Conservation (phyloP, 1,139 yeast species). For the Geotrichum phurueaensis region DNA sequence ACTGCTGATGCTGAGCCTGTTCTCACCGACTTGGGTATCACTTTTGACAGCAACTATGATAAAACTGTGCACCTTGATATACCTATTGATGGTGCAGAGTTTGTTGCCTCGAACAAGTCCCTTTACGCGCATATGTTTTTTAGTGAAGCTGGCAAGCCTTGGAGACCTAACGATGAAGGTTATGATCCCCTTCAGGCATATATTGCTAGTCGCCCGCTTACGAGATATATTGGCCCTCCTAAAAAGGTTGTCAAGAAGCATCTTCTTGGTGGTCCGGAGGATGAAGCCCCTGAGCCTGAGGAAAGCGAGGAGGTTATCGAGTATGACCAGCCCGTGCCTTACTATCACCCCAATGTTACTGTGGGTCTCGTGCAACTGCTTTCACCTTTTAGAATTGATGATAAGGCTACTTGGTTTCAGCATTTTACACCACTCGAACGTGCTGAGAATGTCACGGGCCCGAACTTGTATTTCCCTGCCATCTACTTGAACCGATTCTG, state of each 20-base stretch:
- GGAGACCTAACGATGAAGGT: conserved; percentile 17
- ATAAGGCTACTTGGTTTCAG: conserved; percentile 7
- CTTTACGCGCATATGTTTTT: conserved; percentile 31
- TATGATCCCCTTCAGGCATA: conserved; percentile 22
- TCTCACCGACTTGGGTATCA: conserved; percentile 1
- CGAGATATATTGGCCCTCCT: conserved; percentile 28
- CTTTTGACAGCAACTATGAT: conserved; percentile 8
- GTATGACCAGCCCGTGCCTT: conserved; percentile 27
- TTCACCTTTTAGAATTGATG: conserved; percentile 5
- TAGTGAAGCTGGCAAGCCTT: conserved; percentile 22
- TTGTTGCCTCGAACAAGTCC: conserved; percentile 29
- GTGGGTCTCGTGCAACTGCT: conserved; percentile 24
- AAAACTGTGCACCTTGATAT: conserved; percentile 6
- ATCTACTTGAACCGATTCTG: conserved; percentile 36
- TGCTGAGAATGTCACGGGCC: background rate
- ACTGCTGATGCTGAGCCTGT: background rate
- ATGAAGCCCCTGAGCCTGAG: conserved; percentile 21
- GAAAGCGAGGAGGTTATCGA: conserved; percentile 17
- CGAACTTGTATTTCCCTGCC: conserved; percentile 29
- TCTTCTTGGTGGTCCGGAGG: conserved; percentile 28
- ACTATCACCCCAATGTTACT: conserved; percentile 38
- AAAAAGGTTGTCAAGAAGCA: conserved; percentile 31
- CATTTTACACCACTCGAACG: background rate
- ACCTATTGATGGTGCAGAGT: conserved; percentile 11
- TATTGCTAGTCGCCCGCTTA: conserved; percentile 24